A percentile compares a stretch with the other conserved stretches of the same genome.
Conservation (phyloP, 208 protist species). For the Blastocrithidia nonstop region DNA sequence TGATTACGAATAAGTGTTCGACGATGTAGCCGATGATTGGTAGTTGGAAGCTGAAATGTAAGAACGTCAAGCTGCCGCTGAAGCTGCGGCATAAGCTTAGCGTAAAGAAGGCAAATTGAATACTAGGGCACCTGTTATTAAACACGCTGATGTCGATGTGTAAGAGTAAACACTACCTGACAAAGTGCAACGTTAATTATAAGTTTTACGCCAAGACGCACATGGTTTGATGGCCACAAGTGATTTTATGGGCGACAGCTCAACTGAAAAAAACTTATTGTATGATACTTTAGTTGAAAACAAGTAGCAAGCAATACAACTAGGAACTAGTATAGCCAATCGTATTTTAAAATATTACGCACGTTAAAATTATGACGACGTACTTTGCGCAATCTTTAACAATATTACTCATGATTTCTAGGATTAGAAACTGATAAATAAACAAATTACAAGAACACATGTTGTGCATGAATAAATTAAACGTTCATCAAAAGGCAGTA, state of each 20-base stretch:
- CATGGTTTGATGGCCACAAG: constrained; percentile 19
- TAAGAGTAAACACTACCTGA: background rate
- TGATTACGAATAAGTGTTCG: constrained; percentile 31
- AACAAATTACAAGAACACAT: constrained; percentile 24
- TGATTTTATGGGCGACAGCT: constrained; percentile 12
- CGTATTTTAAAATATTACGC: constrained; percentile 21
- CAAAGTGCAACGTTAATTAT: background rate
- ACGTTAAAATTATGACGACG: constrained; percentile 23
- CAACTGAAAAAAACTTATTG: constrained; percentile 19
- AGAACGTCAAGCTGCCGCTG: constrained; percentile 33
- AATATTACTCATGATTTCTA: constrained; percentile 27
- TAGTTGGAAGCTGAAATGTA: constrained; percentile 48
- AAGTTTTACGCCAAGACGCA: constrained; percentile 33
- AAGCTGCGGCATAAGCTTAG: constrained; percentile 26
- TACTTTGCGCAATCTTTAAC: constrained; percentile 30
- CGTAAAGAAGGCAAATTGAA: constrained; percentile 43
- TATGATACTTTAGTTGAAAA: constrained; percentile 17
- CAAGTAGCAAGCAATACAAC: constrained; percentile 14
- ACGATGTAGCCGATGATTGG: constrained; percentile 78
- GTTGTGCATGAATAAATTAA: constrained; percentile 29
- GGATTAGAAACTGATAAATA: constrained; percentile 14
- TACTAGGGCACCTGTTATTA: constrained; percentile 30
- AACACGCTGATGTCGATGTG: constrained; percentile 11
- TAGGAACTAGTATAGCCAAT: constrained; percentile 41
- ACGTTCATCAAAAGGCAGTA: constrained; percentile 18